These are phyloP conservation scores for Talaromyces trachyspermus DNA, from an alignment of 495 filamentous ascomycete genomes.

Conservation along the genomic window DNA sequence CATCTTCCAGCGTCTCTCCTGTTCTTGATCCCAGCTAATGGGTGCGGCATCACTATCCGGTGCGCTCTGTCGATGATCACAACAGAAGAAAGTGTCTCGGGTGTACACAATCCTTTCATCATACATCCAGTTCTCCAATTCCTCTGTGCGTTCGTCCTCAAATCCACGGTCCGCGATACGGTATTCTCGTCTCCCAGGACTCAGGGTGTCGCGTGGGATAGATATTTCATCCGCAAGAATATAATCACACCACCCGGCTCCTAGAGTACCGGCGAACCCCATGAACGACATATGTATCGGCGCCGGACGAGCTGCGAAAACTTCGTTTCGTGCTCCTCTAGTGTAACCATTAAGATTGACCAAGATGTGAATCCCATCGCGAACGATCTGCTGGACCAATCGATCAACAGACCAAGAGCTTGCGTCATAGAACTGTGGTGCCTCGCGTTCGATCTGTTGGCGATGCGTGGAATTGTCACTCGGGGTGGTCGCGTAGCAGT, in stretches of 20 bases:
- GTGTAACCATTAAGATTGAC: slow-evolving; percentile 98
- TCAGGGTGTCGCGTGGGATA: slow-evolving; percentile 73
- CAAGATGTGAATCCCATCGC: slow-evolving; percentile 93
- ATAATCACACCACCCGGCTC: slow-evolving; percentile 99
- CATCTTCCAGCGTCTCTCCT: slow-evolving; percentile 81
- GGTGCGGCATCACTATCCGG: slow-evolving; percentile 57
- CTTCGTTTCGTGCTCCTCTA: slow-evolving; percentile 90
- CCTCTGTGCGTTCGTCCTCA: slow-evolving; percentile 60
- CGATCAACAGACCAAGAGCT: slow-evolving; percentile 80
- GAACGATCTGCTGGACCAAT: slow-evolving; percentile 80
- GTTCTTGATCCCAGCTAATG: slow-evolving; percentile 83
- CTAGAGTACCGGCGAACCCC: slow-evolving; percentile 95
- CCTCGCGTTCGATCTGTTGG: slow-evolving; percentile 88
- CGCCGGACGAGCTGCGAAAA: slow-evolving; percentile 90
- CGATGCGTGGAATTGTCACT: slow-evolving; percentile 90
- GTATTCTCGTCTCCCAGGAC: slow-evolving; percentile 67
- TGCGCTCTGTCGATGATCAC: slow-evolving; percentile 90
- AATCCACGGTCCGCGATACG: slow-evolving; percentile 61
- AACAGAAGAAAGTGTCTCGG: slow-evolving; percentile 97
- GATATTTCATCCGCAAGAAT: slow-evolving; percentile 85
- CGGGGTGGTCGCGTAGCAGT: slow-evolving; percentile 93
- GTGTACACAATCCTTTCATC: slow-evolving; percentile 95
- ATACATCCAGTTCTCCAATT: slow-evolving; percentile 77
- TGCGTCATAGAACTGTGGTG: slow-evolving; percentile 85
- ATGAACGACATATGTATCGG: slow-evolving; percentile 99